A percentile compares a stretch with the other conserved stretches of the same genome.
phyloP scores from a whole-genome alignment of 345 rosid species.

The Brassica nigra region DNA sequence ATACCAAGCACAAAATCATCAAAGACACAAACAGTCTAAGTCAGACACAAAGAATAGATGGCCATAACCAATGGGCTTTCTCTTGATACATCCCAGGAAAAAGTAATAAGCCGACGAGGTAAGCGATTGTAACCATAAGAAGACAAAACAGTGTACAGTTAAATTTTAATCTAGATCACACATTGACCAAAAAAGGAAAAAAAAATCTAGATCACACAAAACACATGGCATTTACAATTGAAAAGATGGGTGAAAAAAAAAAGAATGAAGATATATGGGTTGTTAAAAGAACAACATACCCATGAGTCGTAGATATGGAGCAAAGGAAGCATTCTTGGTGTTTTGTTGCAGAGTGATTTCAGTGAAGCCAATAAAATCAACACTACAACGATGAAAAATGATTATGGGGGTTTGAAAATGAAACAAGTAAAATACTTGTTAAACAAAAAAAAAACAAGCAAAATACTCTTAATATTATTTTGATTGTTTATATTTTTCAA shows the following conservation, averaged over 20 bases:
- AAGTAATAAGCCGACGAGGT: constrained; percentile 25
- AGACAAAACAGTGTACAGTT: constrained; percentile 15
- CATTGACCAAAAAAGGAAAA: not conserved
- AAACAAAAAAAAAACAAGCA: too few species aligned
- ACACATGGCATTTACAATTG: not conserved
- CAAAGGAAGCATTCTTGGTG: not conserved
- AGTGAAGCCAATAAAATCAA: not conserved
- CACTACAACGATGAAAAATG: too few species aligned
- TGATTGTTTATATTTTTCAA: too few species aligned
- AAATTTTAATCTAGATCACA: not conserved
- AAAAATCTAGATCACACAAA: not conserved
- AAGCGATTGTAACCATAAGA: constrained; percentile 26
- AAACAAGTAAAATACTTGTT: too few species aligned
- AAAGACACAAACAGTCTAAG: not conserved
- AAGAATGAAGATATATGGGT: constrained; percentile 1
- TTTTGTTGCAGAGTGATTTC: not conserved
- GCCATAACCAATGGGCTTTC: constrained; percentile 21
- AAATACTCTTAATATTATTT: too few species aligned
- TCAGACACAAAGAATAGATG: constrained; percentile 20
- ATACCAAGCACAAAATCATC: constrained; percentile 33
- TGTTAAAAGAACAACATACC: not conserved
- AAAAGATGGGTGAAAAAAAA: not conserved
- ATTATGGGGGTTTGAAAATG: too few species aligned
- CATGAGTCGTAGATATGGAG: not conserved
- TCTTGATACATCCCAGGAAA: constrained; percentile 10